Conservation (phyloP, 2,329 filamentous ascomycete genomes). For the Aspergillus quadricinctus region DNA sequence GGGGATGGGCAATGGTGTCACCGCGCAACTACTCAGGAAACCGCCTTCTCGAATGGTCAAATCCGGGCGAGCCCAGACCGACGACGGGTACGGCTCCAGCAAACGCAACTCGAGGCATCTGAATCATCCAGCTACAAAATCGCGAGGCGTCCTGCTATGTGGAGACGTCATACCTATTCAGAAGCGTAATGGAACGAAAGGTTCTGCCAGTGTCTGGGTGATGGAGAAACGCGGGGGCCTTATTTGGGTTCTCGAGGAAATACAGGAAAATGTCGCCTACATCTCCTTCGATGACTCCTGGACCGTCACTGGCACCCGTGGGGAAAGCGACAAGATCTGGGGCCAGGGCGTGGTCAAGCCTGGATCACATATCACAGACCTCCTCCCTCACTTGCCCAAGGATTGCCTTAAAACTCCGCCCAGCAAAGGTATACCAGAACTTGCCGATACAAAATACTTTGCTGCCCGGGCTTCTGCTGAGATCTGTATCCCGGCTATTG, state of each 20-base stretch:
- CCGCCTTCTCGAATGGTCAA: conserved; percentile 56
- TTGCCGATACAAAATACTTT: conserved; percentile 70
- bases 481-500: conserved; percentile 77
- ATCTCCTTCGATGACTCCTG: conserved; percentile 75
- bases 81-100: conserved; percentile 52
- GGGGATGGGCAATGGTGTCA: conserved; percentile 77
- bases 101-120: conserved; percentile 51
- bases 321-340: conserved; percentile 84
- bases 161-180: conserved; percentile 98
- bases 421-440: conserved; percentile 72
- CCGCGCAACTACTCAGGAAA: conserved; percentile 82
- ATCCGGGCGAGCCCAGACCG: conserved; percentile 50
- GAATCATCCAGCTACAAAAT: conserved; percentile 69
- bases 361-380: conserved; percentile 69
- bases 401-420: conserved; percentile 63
- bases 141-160: conserved; percentile 83
- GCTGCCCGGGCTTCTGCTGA: conserved; percentile 74
- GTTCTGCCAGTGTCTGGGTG: conserved; percentile 94
- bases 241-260: conserved; percentile 98
- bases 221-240: conserved; percentile 92
- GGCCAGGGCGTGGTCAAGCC: conserved; percentile 62
- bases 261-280: conserved; percentile 84
- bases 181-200: conserved; percentile 87
- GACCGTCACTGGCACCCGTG: conserved; percentile 63
- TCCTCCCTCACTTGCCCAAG: conserved; percentile 78